Percentiles rank a stretch among this genome's conserved stretches.
These are phyloP conservation scores for Aspergillus kassunensis DNA, from an alignment of 495 filamentous ascomycete genomes.

Conservation along the genomic window DNA sequence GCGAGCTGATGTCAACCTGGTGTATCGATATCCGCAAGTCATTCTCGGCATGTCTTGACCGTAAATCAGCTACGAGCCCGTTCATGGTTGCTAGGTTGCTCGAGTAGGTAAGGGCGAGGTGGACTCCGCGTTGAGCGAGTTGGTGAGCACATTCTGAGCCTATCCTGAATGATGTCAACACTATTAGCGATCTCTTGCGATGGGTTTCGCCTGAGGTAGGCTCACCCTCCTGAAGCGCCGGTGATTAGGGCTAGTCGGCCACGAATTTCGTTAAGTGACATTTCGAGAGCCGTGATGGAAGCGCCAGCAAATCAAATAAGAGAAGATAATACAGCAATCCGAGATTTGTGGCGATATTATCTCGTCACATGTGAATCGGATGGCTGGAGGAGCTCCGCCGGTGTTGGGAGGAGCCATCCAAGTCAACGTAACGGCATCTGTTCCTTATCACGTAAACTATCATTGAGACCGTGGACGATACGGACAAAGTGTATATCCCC, in stretches of 20 bases:
- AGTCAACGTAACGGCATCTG: no score
- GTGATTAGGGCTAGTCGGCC: slow-evolving; percentile 61
- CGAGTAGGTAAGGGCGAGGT: slow-evolving; percentile 61
- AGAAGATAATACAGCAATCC: no score
- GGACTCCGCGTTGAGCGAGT: slow-evolving; percentile 47
- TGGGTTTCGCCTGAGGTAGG: slow-evolving; percentile 3
- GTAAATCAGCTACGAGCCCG: slow-evolving; percentile 38
- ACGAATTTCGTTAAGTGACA: slow-evolving; percentile 45
- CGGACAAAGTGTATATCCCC: no score
- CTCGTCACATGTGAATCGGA: no score
- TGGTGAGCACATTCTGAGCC: slow-evolving; percentile 56
- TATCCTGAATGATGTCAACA: slow-evolving; percentile 39
- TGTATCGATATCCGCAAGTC: slow-evolving; percentile 49
- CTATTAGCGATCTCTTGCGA: background rate
- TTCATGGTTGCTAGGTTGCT: slow-evolving; percentile 45
- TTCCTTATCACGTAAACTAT: no score
- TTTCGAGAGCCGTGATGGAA: background rate
- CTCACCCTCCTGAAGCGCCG: slow-evolving; percentile 62
- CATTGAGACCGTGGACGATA: no score
- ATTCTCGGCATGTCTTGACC: slow-evolving; percentile 20
- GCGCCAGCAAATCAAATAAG: no score
- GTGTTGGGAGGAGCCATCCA: no score
- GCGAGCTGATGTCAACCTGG: slow-evolving; percentile 51
- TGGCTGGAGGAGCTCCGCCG: no score
- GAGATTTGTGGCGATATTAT: no score